Base-by-base conservation (phyloP, 2,329 filamentous ascomycete genomes). In the Cryphonectria carpinicola region DNA sequence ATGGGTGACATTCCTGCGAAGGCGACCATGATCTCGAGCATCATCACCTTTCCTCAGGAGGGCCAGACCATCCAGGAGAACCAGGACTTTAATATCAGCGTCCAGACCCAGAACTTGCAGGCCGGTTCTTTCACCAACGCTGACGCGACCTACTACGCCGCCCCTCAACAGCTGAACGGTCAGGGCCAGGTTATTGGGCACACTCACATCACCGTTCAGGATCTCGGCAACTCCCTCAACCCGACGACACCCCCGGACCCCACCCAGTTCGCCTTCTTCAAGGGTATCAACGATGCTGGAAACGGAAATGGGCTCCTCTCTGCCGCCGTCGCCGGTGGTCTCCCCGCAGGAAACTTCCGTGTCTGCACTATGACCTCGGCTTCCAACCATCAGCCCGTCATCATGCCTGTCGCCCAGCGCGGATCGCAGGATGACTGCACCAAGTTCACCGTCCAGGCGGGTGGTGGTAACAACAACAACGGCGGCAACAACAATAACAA, bases 121-220 rank as follows among this genome's bases (percentile, higher is more conserved):
- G 80, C 88, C 17, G 88, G 88, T 19, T 81, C 83, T 63, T 90
- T 90, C 78, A 90, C 88, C 74, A 90, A 90, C 74, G 85, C 88
- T 43, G 81, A 83, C 66, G 82, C 77, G 73, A 90, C 88, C 52
- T 67, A 90, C 82, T 90, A 90, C 79, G 79, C 87, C 4, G 87
- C 88, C 19, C 88, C 88, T 7, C 87, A 89, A 78, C 77, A 84
- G 54, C 78, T 89, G 5, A 81, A 86, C 73, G 78, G 78, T 52
- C 70, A 78, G 32, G 87, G 87, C 52, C 78, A 83, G 61, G 82
- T 90, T 74, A 84, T 89, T 64, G 88, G 88, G 14, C 88, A 90
- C 80, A 87, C 86, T 2, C 88, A 90, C 78, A 81, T 90, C 67
- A 88, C 86, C 32, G 80, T 90, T 61, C 88, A 90, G 78, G 82